Base-by-base conservation (phyloP, 1,284 basidiomycete genomes). In the Clitocybe nebularis region DNA sequence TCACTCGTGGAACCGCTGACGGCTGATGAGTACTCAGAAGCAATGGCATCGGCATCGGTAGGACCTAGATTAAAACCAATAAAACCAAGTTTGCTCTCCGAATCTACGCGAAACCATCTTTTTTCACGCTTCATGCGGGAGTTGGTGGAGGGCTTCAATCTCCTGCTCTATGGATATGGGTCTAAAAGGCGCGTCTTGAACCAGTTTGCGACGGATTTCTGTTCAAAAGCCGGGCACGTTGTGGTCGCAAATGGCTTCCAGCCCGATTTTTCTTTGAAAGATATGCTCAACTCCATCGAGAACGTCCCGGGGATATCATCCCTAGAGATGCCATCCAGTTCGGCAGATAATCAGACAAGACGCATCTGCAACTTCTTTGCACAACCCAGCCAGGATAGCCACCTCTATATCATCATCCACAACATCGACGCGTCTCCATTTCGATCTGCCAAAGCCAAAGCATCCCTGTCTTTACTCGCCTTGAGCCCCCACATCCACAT, bases 151-250 rank as follows among this genome's bases (percentile, higher is more conserved):
- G 91, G 89, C 1, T 95, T 93, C 71, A 92, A 89, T 59, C 65
- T 96, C 40, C 61, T 93, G 7, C 82, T 90, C 57, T 90, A 92
- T 54, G 93, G 93, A 0, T 79, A 81, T 54, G 93, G 93, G 1
- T 93, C 89, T 16, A 97, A 96, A 59, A 72, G 89, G 39, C 62
- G 58, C 9, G 52, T 86, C 4, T 64, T 96, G 17, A 90, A 94
- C 59, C 64, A 74, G 14, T 88, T 95, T 50, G 88, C 84, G 1
- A 67, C 62, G 4, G 56, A 72, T 2, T 54, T 61, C 9, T 81
- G 86, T 49, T 62, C 72, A 4, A 74, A 70, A 46, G 60, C 59
- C 0, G 89, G 86, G 0, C 78, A 90, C 54, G 83, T 89, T 36
- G 75, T 92, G 33, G 73, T 94, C 16, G 76, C 84, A 23, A 92